Base-by-base conservation (phyloP, 2,329 filamentous ascomycete species). In the Botrytis aclada region DNA sequence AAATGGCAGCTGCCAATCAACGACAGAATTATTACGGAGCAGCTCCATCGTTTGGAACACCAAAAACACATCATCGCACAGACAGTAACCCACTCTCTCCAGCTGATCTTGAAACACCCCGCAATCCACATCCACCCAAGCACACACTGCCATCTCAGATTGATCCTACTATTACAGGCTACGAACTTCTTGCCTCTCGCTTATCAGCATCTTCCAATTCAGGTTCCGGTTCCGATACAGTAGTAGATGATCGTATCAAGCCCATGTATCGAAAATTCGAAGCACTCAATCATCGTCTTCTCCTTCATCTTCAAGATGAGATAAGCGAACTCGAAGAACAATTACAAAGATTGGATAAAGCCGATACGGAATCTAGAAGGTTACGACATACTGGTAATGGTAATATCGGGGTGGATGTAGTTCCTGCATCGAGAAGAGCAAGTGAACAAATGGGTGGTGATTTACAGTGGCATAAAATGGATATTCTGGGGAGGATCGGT, bases 201-300 rank as follows among this genome's bases (percentile, higher is more conserved):
- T 80, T 92, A 7, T 84, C 86, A 9, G 71, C 74, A 47, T 74
- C 73, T 39, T 64, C 76, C 77, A 75, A 69, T 43, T 41, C 71
- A 9, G 67, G 66, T 41, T 74, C 72, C 45, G 20, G 45, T 9
- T 47, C 45, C 1, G 76, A 81, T 14, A 69, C 71, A 14, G 75
- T 76, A 43, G 63, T 74, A 22, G 74, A 74, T 47, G 66, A 72
- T 37, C 73, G 72, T 1, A 79, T 81, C 65, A 79, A 79, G 63
- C 93, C 93, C 1, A 87, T 97, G 73, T 97, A 97, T 81, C 89
- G 95, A 61, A 91, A 91, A 72, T 98, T 98, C 79, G 91, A 93
- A 80, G 87, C 89, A 18, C 83, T 97, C 29, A 95, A 96, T 78
- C 94, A 97, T 80, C 90, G 95, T 4, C 83, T 97, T 4, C 84